These are phyloP conservation scores for Candida oleophila DNA, from an alignment of 805 yeast genomes.

Conservation along the genomic window DNA sequence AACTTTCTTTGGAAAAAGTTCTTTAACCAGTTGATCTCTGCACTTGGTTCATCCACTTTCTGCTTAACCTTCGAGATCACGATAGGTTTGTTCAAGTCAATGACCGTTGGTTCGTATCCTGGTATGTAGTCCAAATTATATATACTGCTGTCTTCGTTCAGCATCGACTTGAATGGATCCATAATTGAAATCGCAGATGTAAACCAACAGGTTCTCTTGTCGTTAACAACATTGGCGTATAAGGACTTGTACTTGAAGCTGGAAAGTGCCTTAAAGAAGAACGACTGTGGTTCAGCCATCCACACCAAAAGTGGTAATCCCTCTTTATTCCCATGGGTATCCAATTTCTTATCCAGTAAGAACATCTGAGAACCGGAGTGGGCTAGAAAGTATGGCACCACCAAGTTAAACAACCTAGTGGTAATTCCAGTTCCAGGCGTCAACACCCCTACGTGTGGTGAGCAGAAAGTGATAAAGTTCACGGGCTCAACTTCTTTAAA, in stretches of 20 bases:
- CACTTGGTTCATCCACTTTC: slow-evolving; percentile 8
- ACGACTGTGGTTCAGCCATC: slow-evolving; percentile 64
- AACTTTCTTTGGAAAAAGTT: slow-evolving; percentile 38
- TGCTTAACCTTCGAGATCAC: slow-evolving; percentile 8
- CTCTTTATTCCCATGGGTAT: slow-evolving; percentile 7
- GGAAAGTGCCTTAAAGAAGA: slow-evolving; percentile 56
- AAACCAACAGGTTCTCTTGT: slow-evolving; percentile 80
- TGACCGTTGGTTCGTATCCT: slow-evolving; percentile 56
- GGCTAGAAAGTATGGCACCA: slow-evolving; percentile 67
- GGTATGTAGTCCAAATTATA: slow-evolving; percentile 44
- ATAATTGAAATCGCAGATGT: slow-evolving; percentile 66
- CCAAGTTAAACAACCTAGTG: slow-evolving; percentile 54
- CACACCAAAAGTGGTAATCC: slow-evolving; percentile 55
- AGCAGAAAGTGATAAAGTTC: slow-evolving; percentile 49
- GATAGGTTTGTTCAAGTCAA: slow-evolving; percentile 51
- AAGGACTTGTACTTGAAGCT: slow-evolving; percentile 53
- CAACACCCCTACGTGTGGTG: slow-evolving; percentile 68
- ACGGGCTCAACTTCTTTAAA: slow-evolving; percentile 58
- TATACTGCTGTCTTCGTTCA: slow-evolving; percentile 35
- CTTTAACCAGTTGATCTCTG: not conserved
- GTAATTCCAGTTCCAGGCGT: slow-evolving; percentile 48
- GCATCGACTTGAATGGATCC: slow-evolving; percentile 61
- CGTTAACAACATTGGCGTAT: slow-evolving; percentile 78
- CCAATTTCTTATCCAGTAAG: slow-evolving; percentile 39
- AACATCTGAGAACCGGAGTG: slow-evolving; percentile 76